Base-by-base conservation (phyloP, 2,329 filamentous ascomycete species). In the Verticillium tricorpus region DNA sequence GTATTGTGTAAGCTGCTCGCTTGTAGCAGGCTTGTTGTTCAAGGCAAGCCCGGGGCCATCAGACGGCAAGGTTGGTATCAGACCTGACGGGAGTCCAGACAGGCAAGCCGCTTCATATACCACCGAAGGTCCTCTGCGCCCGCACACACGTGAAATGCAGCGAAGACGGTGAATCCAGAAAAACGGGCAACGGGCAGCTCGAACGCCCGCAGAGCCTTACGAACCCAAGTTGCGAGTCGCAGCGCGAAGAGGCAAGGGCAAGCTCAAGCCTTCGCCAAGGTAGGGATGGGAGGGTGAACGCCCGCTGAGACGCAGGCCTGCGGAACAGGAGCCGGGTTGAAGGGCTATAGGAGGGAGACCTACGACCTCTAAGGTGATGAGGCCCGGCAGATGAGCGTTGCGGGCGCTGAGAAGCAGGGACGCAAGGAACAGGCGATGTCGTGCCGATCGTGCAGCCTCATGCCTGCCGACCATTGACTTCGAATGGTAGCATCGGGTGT, bases 241-340 rank as follows among this genome's bases (percentile, higher is more conserved):
- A 52, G 45, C 8, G 11, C 45, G 9, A 4, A 12, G 19, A n/a
- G 17, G 37, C n/a, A 12, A 52, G 8, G 19, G 19, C n/a, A 2
- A 52, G 17, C 45, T 50, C 25, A 58, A 56, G 56, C 40, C 60
- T 35, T 58, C 28, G 56, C 52, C 40, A 40, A 64, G 39, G 57
- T 50, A 54, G 39, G 57, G 9, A n/a, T 50, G 58, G 45, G 39
- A 34, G 56, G 61, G 35, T 4, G 35, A 59, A 58, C 64, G 64
- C 63, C 64, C 64, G 64, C 64, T 65, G 56, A 25, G 37, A 66
- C 57, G 63, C 64, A 61, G 50, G 59, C 12, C 63, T 34, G 57
- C 22, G 61, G 61, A 52, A 63, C 57, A 31, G 37, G 55, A 57
- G 57, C 58, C 56, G 34, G 57, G 45, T 32, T 60, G 60, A 58